Evolutionary conservation across 257 asterid genomes (phyloP).

Genomic region (Linderniella brevidens): DNA sequence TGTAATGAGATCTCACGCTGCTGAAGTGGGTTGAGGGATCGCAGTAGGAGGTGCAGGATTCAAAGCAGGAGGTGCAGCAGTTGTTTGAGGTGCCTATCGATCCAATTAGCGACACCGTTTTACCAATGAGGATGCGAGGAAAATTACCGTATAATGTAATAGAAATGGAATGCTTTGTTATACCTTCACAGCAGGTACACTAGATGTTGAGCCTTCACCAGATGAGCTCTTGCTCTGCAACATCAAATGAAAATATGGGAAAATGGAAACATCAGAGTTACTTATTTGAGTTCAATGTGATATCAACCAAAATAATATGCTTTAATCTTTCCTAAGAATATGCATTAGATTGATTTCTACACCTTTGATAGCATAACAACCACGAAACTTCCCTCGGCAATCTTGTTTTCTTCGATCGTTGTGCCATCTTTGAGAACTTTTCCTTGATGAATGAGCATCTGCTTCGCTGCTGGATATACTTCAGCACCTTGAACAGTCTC

Average conservation of each 20-base stretch:
- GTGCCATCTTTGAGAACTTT: conserved; percentile 4
- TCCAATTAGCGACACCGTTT: conserved; percentile 6
- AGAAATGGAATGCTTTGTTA: background rate
- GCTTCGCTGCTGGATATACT: conserved; percentile 2
- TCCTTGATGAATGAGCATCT: conserved; percentile 7
- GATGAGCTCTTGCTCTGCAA: conserved; percentile 38
- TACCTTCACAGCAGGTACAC: conserved; percentile 45
- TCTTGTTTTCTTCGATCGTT: background rate
- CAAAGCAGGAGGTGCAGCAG: conserved; percentile 22
- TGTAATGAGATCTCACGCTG: conserved; percentile 20
- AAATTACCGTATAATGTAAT: background rate
- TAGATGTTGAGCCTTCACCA: conserved; percentile 44
- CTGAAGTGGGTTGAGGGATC: conserved; percentile 11
- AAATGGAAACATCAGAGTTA: background rate
- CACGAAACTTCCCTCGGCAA: conserved; percentile 5
- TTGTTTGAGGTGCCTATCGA: conserved; percentile 41
- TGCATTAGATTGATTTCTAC: background rate
- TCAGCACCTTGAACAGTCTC: conserved; percentile 1
- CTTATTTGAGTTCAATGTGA: background rate
- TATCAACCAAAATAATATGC: too few relatives aligned
- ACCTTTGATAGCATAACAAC: conserved; percentile 3
- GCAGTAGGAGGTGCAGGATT: conserved; percentile 22
- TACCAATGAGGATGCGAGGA: background rate
- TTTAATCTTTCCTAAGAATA: too few relatives aligned
- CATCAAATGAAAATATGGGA: conserved; percentile 3